Evolutionary conservation across 108 stramenopile species (phyloP), one percentile per base, ranked within the genome.

Genomic region (Cyclotella atomus): DNA sequence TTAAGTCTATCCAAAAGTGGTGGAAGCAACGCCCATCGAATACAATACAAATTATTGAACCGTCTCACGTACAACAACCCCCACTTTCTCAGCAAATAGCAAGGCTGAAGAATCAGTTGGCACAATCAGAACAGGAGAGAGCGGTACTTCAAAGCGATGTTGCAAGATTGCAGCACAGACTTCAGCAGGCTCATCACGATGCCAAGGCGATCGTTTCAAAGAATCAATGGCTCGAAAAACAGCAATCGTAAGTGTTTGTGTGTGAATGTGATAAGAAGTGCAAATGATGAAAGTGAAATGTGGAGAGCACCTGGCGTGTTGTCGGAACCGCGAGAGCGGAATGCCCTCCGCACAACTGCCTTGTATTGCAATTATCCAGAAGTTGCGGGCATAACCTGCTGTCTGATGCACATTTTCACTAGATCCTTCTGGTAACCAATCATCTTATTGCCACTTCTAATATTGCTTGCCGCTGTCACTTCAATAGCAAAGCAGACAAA

Each of bases 1-100:
- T 71, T 47, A 61, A 64, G 47, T 76, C 76, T 10, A 76, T 69
- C 23, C 76, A 70, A 64, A 50, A 62, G 21, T 76, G 76, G 76
- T 76, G 76, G 76, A 76, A 47, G 52, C 53, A 63, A 56, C 61
- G 71, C 32, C 71, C 71, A 34, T 69, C 50, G 21, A 38, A 33
- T 15, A 17, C 64, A 30, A 56, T 70, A 28, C 29, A 45, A 29
- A 66, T 69, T 30, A 71, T 77, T 56, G 70, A 70, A 69, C 76
- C 62, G 32, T 41, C 35, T 32, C 68, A 68, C 21, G 32, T 10
- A 6, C 47, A 73, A 53, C 75, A 67, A 59, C 65, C 65, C 36
- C 55, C 64, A 16, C 30, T 57, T 12, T 29, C 53, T 14, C 63
- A 74, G 35, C 63, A 65, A 55, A 71, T 71, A 35, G 56, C 24